A percentile compares a stretch with the other conserved stretches of the same genome.
phyloP scores from a whole-genome alignment of 331 rosid species.

The Arachis monticola region DNA sequence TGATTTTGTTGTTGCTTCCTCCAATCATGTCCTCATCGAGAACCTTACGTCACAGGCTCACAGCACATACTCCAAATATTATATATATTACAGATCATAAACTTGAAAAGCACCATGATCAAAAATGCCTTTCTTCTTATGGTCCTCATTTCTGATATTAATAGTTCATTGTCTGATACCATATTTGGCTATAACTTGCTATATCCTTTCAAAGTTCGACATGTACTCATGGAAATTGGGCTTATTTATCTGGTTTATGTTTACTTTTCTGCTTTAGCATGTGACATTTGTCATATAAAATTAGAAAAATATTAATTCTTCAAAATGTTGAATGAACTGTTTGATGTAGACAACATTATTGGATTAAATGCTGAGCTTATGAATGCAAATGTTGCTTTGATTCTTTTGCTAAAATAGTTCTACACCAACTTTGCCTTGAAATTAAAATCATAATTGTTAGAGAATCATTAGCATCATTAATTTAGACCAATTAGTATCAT shows the following conservation, averaged over 20 bases:
- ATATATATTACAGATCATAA: too few relatives aligned
- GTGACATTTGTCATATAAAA: neutral
- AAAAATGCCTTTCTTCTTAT: conserved; percentile 55
- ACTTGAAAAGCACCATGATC: neutral
- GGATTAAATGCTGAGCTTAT: neutral
- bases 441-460: too few relatives aligned
- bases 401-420: neutral
- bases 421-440: too few relatives aligned
- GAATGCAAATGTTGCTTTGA: neutral
- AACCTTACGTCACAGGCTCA: too few relatives aligned
- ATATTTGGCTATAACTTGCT: neutral
- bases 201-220: conserved; percentile 3
- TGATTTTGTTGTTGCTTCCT: too few relatives aligned
- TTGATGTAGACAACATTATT: neutral
- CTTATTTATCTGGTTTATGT: conserved; percentile 3
- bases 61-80: too few relatives aligned
- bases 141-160: conserved; percentile 48
- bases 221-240: conserved; percentile 6
- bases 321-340: neutral
- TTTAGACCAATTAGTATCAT: too few relatives aligned
- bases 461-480: too few relatives aligned
- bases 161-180: conserved; percentile 9
- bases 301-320: neutral
- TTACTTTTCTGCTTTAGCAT: neutral
- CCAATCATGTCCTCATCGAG: too few relatives aligned